Evolutionary conservation across 305 asterid genomes (phyloP), one percentile per base, ranked within the genome.

Genomic region (Rubia tinctorum): DNA sequence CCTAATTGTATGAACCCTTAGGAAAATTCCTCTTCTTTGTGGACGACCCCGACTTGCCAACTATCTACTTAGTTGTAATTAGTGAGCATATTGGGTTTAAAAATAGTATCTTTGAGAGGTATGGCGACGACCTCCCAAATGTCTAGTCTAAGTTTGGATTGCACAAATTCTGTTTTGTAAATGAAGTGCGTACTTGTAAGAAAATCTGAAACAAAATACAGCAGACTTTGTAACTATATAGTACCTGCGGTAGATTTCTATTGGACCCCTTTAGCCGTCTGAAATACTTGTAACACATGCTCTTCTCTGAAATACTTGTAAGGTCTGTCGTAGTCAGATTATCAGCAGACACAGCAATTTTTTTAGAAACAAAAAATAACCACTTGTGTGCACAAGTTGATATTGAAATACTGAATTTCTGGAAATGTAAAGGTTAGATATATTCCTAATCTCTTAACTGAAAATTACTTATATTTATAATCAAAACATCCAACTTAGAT

Each of bases 301-400:
- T 84, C 86, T 95, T 95, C 86, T 95, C 99, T 2, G 96, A 85
- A 83, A 90, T 88, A 80, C 88, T 86, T 43, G 99, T 95, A 77
- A 95, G 97, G 86, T 95, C 99, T 53, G 91, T 95, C 80, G 96
- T 86, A 71, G 83, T 84, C 87, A 95, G 75, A 82, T 86, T 95
- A 84, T 92, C 90, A 74, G 96, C 98, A 65, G 94, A 90, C 99
- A 79, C 99, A 95, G 64, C 99, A 92, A 66, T 85, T 86, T 87
- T 95, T 95, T 18, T 98, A 95, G 79, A 95, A 95, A 84, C 99
- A 95, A 86, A 95, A 95, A 80, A 95, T 90, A 83, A 95, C 94
- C 81, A 95, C 99, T 98, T 95, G 88, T 66, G 68, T 65, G 69
- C 66, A 81, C 72, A 77, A 76, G 69, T 64, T 53, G 67, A 76